A percentile compares a stretch with the other conserved stretches of the same genome.
phyloP scores from a whole-genome alignment of 192 early-diverging fungal genomes.

The Coemansia sp. region DNA sequence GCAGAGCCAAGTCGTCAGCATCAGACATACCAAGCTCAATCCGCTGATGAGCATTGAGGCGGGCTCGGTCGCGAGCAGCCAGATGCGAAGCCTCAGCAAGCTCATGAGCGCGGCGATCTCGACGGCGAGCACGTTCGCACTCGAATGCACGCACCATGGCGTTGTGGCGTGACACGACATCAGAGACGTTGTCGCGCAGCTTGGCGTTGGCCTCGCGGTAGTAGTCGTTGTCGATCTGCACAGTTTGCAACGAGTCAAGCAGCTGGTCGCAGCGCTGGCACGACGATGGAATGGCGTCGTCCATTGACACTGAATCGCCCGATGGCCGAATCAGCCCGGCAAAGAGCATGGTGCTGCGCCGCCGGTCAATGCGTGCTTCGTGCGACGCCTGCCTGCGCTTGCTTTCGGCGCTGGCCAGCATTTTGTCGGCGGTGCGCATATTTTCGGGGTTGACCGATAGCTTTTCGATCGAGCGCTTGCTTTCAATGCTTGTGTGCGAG shows the following conservation, averaged over 20 bases:
- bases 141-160: slow-evolving; percentile 49
- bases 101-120: slow-evolving; percentile 21
- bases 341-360: slow-evolving; percentile 49
- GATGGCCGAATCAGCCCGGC: slow-evolving; percentile 34
- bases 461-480: slow-evolving; percentile 9
- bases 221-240: slow-evolving; percentile 55
- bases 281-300: not conserved
- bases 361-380: slow-evolving; percentile 31
- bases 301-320: not conserved
- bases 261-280: slow-evolving; percentile 47
- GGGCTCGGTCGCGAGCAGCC: slow-evolving; percentile 35
- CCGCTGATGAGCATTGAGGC: slow-evolving; percentile 32
- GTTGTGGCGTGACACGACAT: slow-evolving; percentile 51
- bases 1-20: slow-evolving; percentile 14
- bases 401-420: not conserved
- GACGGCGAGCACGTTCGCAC: slow-evolving; percentile 33
- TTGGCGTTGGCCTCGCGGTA: slow-evolving; percentile 55
- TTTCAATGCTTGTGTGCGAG: not conserved
- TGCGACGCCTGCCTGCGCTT: slow-evolving; percentile 12
- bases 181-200: slow-evolving; percentile 33
- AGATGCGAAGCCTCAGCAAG: slow-evolving; percentile 28
- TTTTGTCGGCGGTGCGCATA: slow-evolving; percentile 7
- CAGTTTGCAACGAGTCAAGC: slow-evolving; percentile 27
- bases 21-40: slow-evolving; percentile 1
- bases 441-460: not conserved